Evolutionary conservation across 805 yeast genomes (phyloP).

Genomic region (Schwanniomyces polymorphus): DNA sequence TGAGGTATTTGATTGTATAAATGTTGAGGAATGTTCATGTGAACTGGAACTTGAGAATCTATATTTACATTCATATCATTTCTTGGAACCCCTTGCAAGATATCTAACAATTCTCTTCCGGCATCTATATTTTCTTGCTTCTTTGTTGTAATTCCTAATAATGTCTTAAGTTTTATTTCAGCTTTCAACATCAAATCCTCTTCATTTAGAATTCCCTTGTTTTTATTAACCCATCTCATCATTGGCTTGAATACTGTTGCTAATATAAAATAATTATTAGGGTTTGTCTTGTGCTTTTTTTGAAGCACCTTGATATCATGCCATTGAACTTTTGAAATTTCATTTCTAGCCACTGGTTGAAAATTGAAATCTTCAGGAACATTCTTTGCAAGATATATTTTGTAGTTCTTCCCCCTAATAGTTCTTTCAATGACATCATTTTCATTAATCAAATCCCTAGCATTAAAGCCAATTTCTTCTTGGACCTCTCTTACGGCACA

Average conservation of each 20-base stretch:
- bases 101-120: slow-evolving; percentile 72
- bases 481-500: slow-evolving; percentile 91
- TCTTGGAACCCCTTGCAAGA: slow-evolving; percentile 45
- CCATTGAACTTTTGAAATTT: slow-evolving; percentile 85
- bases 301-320: slow-evolving; percentile 48
- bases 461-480: slow-evolving; percentile 94
- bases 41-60: slow-evolving; percentile 9
- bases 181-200: slow-evolving; percentile 62
- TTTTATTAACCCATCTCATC: slow-evolving; percentile 53
- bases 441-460: slow-evolving; percentile 63
- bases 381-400: slow-evolving; percentile 73
- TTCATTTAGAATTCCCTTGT: slow-evolving; percentile 51
- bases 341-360: slow-evolving; percentile 82
- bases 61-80: slow-evolving; percentile 1
- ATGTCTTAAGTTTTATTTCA: slow-evolving; percentile 61
- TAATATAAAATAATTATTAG: slow-evolving; percentile 45
- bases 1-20: slow-evolving; percentile 25
- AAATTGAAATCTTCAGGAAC: slow-evolving; percentile 79
- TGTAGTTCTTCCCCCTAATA: slow-evolving; percentile 78
- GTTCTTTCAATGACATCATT: slow-evolving; percentile 80
- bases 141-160: slow-evolving; percentile 55
- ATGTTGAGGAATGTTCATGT: slow-evolving; percentile 33
- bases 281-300: slow-evolving; percentile 40
- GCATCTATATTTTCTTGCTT: slow-evolving; percentile 50
- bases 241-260: slow-evolving; percentile 52